Conservation (phyloP, 1,284 basidiomycete genomes). For the Ceratobasidium sp. region DNA sequence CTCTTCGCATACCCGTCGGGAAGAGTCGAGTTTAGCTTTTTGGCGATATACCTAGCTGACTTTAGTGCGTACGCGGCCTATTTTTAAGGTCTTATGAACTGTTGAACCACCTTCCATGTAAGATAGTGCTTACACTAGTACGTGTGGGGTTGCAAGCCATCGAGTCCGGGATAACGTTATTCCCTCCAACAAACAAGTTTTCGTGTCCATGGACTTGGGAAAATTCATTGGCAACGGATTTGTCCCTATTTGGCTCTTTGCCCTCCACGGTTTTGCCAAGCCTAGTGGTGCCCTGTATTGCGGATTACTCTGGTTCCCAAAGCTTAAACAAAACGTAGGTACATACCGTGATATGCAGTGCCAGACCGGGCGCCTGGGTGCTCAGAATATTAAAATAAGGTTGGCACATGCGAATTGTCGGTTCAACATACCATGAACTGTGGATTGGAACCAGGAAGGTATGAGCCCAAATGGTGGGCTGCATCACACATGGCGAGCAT, state of each 20-base stretch:
- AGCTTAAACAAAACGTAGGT: neutral
- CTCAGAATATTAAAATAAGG: too few species aligned
- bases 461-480: slow-evolving; percentile 23
- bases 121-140: slow-evolving; percentile 30
- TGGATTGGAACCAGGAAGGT: slow-evolving; percentile 21
- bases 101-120: neutral
- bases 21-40: too few species aligned
- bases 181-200: slow-evolving; percentile 37
- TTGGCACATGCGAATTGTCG: neutral
- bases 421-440: slow-evolving; percentile 31
- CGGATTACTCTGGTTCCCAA: too few species aligned
- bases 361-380: slow-evolving; percentile 22
- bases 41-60: too few species aligned
- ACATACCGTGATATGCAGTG: slow-evolving; percentile 28
- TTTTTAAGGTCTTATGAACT: too few species aligned
- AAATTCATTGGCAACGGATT: slow-evolving; percentile 26
- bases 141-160: slow-evolving; percentile 41
- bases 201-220: slow-evolving; percentile 9
- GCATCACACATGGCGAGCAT: slow-evolving; percentile 36
- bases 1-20: too few species aligned
- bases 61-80: too few species aligned
- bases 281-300: slow-evolving; percentile 22
- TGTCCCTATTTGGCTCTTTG: too few species aligned
- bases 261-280: neutral
- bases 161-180: slow-evolving; percentile 31